Conservation (phyloP, 2,329 filamentous ascomycete genomes). For the Colletotrichum cereale region DNA sequence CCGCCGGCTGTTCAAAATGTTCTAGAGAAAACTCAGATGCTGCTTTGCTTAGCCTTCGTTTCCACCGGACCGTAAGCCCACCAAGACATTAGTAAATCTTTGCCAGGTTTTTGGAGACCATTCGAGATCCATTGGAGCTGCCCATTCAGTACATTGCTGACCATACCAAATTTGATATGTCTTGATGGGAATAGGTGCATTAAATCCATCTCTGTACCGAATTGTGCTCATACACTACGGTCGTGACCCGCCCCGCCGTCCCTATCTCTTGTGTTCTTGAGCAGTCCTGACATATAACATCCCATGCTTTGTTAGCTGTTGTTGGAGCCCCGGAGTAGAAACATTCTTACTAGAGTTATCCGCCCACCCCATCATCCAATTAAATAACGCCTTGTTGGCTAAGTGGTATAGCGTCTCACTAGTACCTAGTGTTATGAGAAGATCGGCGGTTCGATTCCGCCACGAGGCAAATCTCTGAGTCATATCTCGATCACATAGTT, state of each 20-base stretch:
- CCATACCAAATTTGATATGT: too few species aligned
- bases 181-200: background rate
- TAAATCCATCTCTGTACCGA: background rate
- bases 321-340: too few species aligned
- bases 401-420: slow-evolving; percentile 41
- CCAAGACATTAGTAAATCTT: background rate
- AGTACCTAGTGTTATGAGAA: slow-evolving; percentile 34
- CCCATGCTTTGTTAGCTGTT: too few species aligned
- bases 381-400: slow-evolving; percentile 38
- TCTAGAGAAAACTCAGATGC: too few species aligned
- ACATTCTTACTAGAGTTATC: too few species aligned
- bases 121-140: background rate
- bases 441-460: slow-evolving; percentile 40
- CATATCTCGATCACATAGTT: too few species aligned
- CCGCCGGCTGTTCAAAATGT: background rate
- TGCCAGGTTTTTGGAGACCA: background rate
- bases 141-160: background rate
- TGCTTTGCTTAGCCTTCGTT: background rate
- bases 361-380: too few species aligned
- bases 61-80: too few species aligned
- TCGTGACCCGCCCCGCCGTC: slow-evolving; percentile 5
- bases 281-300: too few species aligned
- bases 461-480: slow-evolving; percentile 29
- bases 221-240: background rate
- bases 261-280: accelerated